Percentiles rank a stretch among this genome's conserved stretches.
phyloP scores from a whole-genome alignment of 2,329 filamentous ascomycete species.

The Metarhizium guizhouense region DNA sequence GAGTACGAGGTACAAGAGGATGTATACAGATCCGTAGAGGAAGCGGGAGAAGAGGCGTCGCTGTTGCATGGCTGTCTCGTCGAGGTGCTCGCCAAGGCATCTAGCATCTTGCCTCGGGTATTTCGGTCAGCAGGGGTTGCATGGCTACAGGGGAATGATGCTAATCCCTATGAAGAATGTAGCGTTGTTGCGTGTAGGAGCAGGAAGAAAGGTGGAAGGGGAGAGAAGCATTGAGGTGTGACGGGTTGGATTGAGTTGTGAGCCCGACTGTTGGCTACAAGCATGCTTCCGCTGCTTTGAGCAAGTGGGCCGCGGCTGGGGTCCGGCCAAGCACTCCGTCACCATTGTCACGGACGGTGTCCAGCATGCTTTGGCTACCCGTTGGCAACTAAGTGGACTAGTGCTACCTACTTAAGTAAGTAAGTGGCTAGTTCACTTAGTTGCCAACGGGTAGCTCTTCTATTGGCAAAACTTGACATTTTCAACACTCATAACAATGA shows the following conservation, averaged over 20 bases:
- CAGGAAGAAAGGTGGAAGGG: background rate
- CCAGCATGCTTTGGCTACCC: background rate
- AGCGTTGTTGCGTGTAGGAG: background rate
- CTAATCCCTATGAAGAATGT: background rate
- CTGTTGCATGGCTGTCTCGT: constrained; percentile 8
- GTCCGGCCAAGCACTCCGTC: background rate
- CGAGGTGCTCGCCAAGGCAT: background rate
- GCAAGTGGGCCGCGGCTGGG: background rate
- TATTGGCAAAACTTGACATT: too few relatives aligned
- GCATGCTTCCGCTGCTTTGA: background rate
- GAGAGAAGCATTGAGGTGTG: too few relatives aligned
- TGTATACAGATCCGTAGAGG: constrained; percentile 73
- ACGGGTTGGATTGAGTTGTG: background rate
- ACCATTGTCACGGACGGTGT: background rate
- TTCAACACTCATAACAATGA: too few relatives aligned
- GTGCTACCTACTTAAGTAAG: too few relatives aligned
- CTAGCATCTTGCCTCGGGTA: constrained; percentile 4
- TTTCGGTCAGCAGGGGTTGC: constrained; percentile 9
- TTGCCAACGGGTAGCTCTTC: too few relatives aligned
- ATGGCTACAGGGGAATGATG: constrained; percentile 17
- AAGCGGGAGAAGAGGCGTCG: constrained; percentile 59
- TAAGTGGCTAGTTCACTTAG: too few relatives aligned
- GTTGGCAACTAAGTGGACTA: too few relatives aligned
- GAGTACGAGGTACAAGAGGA: constrained; percentile 64
- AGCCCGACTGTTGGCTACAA: background rate